These are phyloP conservation scores for Fusarium sp. DNA, from an alignment of 2,329 filamentous ascomycete species.

Conservation along the genomic window DNA sequence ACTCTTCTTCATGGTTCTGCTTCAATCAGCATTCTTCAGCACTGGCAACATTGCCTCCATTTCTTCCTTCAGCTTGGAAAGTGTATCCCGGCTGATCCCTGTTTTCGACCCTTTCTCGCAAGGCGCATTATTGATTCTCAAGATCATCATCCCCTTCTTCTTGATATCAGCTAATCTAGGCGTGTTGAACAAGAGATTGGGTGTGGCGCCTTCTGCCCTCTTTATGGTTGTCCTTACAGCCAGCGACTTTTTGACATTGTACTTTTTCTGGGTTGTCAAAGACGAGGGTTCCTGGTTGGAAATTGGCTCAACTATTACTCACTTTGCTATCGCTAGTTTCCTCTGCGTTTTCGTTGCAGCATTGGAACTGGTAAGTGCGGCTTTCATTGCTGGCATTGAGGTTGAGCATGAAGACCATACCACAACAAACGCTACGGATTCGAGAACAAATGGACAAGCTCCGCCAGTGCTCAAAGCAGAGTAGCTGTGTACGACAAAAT, in stretches of 20 bases:
- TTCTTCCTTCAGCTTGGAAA: constrained; percentile 93
- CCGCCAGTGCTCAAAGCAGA: constrained; percentile 10
- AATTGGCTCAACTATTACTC: constrained; percentile 95
- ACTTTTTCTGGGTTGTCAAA: constrained; percentile 98
- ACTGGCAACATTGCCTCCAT: constrained; percentile 96
- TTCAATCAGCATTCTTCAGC: constrained; percentile 97
- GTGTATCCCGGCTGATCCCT: constrained; percentile 87
- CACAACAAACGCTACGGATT: constrained; percentile 11
- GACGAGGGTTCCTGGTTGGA: constrained; percentile 98
- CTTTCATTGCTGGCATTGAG: constrained; percentile 85
- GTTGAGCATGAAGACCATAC: constrained; percentile 59
- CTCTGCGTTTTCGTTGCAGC: constrained; percentile 91
- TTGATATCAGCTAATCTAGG: constrained; percentile 95
- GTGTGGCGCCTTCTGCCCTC: constrained; percentile 86
- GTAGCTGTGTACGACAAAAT: constrained; percentile 3
- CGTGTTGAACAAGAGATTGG: constrained; percentile 85
- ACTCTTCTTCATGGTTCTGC: constrained; percentile 93
- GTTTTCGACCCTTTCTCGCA: constrained; percentile 96
- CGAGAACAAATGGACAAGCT: constrained; percentile 36
- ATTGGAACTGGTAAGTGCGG: constrained; percentile 85
- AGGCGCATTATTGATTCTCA: constrained; percentile 85
- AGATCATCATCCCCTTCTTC: constrained; percentile 93
- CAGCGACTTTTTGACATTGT: constrained; percentile 90
- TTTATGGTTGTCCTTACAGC: constrained; percentile 96
- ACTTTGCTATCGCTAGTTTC: constrained; percentile 92